Evolutionary conservation across 192 early-diverging fungal genomes (phyloP).

Genomic region (Lobulomyces angularis): DNA sequence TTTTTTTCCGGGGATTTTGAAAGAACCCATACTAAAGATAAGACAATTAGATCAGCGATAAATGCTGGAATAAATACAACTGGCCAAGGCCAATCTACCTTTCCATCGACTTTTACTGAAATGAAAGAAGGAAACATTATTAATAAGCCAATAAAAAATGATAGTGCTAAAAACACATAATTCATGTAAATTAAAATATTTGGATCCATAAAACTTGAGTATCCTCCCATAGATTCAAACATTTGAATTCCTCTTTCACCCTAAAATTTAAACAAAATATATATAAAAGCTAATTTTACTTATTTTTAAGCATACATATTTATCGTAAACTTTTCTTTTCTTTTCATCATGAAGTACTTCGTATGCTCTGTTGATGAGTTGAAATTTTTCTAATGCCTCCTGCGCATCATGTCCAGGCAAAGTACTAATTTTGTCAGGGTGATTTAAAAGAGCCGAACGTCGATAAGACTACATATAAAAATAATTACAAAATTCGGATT

Average conservation of each 20-base stretch:
- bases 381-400: constrained; percentile 55
- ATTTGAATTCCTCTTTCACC: constrained; percentile 35
- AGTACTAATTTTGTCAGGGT: constrained; percentile 53
- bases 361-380: constrained; percentile 76
- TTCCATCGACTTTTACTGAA: constrained; percentile 58
- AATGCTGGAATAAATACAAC: constrained; percentile 76
- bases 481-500: constrained; percentile 4
- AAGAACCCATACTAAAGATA: constrained; percentile 15
- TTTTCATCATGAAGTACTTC: constrained; percentile 57
- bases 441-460: constrained; percentile 45
- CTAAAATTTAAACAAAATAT: constrained; percentile 5
- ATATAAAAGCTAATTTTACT: not conserved
- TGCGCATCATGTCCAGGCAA: constrained; percentile 17
- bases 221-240: constrained; percentile 22
- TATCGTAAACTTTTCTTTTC: constrained; percentile 80
- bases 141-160: constrained; percentile 36
- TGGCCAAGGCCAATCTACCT: constrained; percentile 54
- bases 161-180: constrained; percentile 18
- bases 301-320: constrained; percentile 34
- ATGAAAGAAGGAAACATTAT: constrained; percentile 78
- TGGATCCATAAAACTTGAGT: constrained; percentile 32
- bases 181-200: constrained; percentile 27
- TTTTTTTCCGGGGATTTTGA: constrained; percentile 19
- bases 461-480: constrained; percentile 12
- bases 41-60: constrained; percentile 45